Base-by-base conservation (phyloP, 352 stramenopile genomes). In the Phytophthora kernoviae region DNA sequence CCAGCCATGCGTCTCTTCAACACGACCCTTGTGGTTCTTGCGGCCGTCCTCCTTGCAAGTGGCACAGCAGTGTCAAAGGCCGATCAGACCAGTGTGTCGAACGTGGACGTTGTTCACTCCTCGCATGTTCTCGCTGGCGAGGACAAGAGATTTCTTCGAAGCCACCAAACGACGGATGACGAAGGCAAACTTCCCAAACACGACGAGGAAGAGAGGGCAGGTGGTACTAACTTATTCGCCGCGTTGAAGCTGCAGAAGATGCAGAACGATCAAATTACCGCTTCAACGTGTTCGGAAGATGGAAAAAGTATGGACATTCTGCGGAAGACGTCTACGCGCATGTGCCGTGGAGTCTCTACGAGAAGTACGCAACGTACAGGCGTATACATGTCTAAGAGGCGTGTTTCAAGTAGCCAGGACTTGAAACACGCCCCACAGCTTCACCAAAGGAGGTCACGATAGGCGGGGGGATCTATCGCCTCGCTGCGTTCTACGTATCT, bases 131-230 rank as follows among this genome's bases (percentile, higher is more conserved):
- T 52, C 30, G 22, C 52, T 52, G 41, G 20, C 7, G 41, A 45
- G 52, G 52, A 52, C 42, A 52, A 59, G 42, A 52, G 41, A 59
- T 59, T 46, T 21, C 41, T 59, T 59, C 52, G 52, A 52, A 39
- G 41, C 40, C 41, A 58, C 30, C 40, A 44, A 22, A 45, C 18
- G 27, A 36, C 40, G 40, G 30, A 32, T 58, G 51, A 51, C 6
- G 51, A 58, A 50, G 41, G 33, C 6, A 43, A 58, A 43, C 41
- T 50, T 33, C 22, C 27, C 51, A 20, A 50, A 37, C 27, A 59
- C 52, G 52, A 40, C 32, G 41, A 46, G 30, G 52, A 59, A 59
- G 41, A 59, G 41, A 59, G 41, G 20, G 22, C 2, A 18, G 3
- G n/a, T 26, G 49, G 14, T 40, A 4, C 22, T 4, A 50, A 59